Base-by-base conservation (phyloP, 805 yeast genomes). In the Kurtzmaniella cleridarum region DNA sequence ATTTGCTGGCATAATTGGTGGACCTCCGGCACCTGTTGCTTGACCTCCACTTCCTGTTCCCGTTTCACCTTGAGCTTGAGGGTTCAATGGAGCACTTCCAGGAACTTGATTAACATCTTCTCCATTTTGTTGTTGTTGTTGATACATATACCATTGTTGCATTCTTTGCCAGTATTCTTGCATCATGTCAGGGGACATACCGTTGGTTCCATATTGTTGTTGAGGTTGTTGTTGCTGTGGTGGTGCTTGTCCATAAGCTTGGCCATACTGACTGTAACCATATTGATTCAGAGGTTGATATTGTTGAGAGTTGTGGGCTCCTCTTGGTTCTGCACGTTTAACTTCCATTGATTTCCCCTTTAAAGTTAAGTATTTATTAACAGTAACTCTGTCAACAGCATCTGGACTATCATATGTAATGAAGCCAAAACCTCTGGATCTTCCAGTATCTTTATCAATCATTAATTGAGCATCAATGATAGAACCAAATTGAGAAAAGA, bases 361-460 rank as follows among this genome's bases (percentile, higher is more conserved):
- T 52, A 91, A 80, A 41, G 81, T 79, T 47, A 91, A 75, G 55
- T 79, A 88, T 60, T 84, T 84, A 60, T 83, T 84, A 41, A 80
- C 83, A 40, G 93, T 81, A 40, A 87, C 95, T 49, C 80, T 74
- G 53, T 90, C 97, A 33, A 91, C 96, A 12, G 96, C 96, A 34
- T 84, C 90, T 16, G 95, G 95, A 14, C 95, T 78, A 55, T 91
- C 98, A 64, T 84, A 91, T 11, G 98, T 91, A 46, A 91, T 89
- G 61, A 91, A 91, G 1, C 98, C 98, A 61, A 89, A 91, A 18
- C 98, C 98, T 67, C 98, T 78, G 2, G 96, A 88, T 55, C 95
- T 79, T 43, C 98, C 97, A 3, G 97, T 86, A 60, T 90, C 97
- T 64, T 91, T 93, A 62, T 91, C 97, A 50, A 91, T 77, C 98